Evolutionary conservation across 2,329 filamentous ascomycete species (phyloP).

Genomic region (Talaromyces sp.): DNA sequence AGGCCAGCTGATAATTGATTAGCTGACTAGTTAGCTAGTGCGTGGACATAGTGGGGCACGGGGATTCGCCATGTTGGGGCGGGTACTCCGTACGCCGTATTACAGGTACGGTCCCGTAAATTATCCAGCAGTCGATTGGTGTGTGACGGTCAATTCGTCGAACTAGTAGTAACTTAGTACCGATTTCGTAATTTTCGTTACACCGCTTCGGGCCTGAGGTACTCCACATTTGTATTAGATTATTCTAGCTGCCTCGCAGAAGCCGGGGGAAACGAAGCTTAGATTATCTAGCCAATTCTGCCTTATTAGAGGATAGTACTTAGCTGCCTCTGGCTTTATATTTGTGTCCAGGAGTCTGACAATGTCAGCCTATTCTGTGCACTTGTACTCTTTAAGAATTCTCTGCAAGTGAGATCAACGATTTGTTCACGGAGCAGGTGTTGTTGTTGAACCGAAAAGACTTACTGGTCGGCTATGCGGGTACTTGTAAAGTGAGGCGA

Average conservation of each 20-base stretch:
- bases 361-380: neutral
- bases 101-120: neutral
- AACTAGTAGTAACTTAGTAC: too few species aligned
- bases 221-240: neutral
- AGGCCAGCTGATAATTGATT: constrained; percentile 13
- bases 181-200: neutral
- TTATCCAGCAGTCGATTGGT: too few species aligned
- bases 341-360: neutral
- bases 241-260: neutral
- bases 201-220: neutral
- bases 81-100: neutral
- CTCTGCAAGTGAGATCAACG: neutral
- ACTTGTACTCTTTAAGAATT: neutral
- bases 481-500: neutral
- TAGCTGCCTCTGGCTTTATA: neutral
- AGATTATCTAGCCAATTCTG: neutral
- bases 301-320: too few species aligned
- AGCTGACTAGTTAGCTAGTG: constrained; percentile 11
- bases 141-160: neutral
- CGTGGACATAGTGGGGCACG: constrained; percentile 6
- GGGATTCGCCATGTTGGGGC: constrained; percentile 9
- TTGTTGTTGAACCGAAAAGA: neutral
- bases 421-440: neutral
- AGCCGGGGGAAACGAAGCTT: neutral
- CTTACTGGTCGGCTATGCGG: neutral